Base-by-base conservation (phyloP, 2,329 filamentous ascomycete species). In the Colletotrichum sansevieriae region DNA sequence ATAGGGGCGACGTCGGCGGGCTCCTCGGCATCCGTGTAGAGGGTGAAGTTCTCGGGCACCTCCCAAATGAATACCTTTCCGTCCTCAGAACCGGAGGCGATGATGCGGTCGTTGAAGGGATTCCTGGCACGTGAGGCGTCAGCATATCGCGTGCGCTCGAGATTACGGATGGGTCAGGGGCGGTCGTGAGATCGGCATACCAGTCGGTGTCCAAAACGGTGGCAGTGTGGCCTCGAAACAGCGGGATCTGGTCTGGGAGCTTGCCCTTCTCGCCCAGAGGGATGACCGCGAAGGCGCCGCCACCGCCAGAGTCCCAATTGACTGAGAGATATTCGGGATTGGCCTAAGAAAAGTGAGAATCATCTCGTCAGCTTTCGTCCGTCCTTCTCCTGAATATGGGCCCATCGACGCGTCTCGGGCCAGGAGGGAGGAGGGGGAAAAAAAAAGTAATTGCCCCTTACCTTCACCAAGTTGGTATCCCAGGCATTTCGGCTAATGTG, bases 401-500 rank as follows among this genome's bases (percentile, higher is more conserved):
- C 65, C 62, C 47, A 18, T 60, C 47, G 44, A 37, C n/a, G 51
- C 65, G 62, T 68, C 65, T 66, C 55, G 43, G 49, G 43, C 29
- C 49, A 20, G 47, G 11, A 47, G 18, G 15, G 29, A 18, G 35
- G 41, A 41, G 13, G 37, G 12, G 43, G 51, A 51, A 51, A 64
- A 47, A 46, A 60, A 44, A 52, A 46, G 35, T 4, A 22, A 29
- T 29, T 11, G n/a, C 61, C 35, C 61, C 86, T 80, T 81, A 97
- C 94, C 91, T 98, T 98, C 83, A 98, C 88, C 78, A 99, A 85
- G 84, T 99, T 99, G 77, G 95, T 98, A 82, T 99, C 96, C 96
- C 96, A 99, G 64, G 96, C 96, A 90, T 99, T 99, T 82, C 92
- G 93, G 78, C 94, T 98, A 82, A 99, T 94, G 79, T 94, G 93